Base-by-base conservation (phyloP, 129 eudicot species). In the Calendula officinalis region DNA sequence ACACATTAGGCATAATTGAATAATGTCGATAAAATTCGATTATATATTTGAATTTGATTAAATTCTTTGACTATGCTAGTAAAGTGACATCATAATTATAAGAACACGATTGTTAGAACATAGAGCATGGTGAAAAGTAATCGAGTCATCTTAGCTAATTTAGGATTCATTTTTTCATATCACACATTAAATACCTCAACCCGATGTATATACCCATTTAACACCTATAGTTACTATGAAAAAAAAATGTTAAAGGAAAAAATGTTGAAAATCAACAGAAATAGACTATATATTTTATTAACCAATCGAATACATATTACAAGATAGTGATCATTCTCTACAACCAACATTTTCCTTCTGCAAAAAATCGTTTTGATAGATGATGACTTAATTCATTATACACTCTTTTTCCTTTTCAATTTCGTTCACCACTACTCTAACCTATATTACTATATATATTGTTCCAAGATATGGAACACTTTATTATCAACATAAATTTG, bases 331-430 rank as follows among this genome's bases (percentile, higher is more conserved):
- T 43, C 16, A 7, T 41, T 67, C 7, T 66, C 62, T 65, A 67
- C 56, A 33, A 16, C 64, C 74, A 50, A 67, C 68, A 39, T 56
- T 58, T 62, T 46, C 55, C 42, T 61, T 39, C 58, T 60, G 62
- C 68, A 75, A 75, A 67, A 67, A 75, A 49, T 47, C 53, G 52
- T 50, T 33, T 60, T 50, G 66, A 51, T 60, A 72, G 62, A 66
- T 65, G 78, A 77, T 40, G 48, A 22, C 56, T 63, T 77, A 47
- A 58, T 63, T 76, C 56, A 70, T 57, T 76, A 63, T 44, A 48
- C 32, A 47, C 7, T 8, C 35, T 49, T 16, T 58, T 30, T 39
- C 8, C 30, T 68, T 37, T 12, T 41, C 11, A 16, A 50, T 11
- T 39, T 30, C 62, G 43, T 38, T 60, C 67, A 32, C 10, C 15